Conservation (phyloP, 2,329 filamentous ascomycete genomes). For the Neofusicoccum ribis region DNA sequence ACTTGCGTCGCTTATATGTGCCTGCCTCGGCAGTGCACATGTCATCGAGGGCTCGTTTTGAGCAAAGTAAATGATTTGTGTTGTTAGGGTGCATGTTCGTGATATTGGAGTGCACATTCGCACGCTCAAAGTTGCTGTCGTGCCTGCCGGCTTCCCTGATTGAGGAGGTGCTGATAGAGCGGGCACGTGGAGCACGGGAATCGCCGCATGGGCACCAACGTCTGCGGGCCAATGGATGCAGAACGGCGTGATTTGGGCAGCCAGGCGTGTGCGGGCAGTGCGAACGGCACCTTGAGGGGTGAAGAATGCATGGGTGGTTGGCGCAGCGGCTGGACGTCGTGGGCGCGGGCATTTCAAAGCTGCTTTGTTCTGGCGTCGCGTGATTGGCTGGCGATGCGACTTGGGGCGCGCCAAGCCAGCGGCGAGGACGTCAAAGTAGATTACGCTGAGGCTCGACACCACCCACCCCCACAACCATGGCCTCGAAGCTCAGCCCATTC, state of each 20-base stretch:
- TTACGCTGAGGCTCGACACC: not conserved
- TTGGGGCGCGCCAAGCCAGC: constrained; percentile 6
- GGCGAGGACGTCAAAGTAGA: constrained; percentile 18
- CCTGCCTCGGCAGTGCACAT: constrained; percentile 1
- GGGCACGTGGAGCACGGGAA: not conserved
- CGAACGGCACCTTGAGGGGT: not conserved
- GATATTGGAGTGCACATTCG: no score
- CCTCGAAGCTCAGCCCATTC: constrained; percentile 77
- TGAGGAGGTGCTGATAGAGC: not conserved
- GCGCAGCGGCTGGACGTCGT: not conserved
- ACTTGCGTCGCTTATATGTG: not conserved
- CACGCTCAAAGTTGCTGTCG: not conserved
- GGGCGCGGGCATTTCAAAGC: constrained; percentile 12
- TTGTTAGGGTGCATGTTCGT: not conserved
- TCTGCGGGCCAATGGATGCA: not conserved
- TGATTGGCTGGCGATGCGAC: constrained; percentile 12
- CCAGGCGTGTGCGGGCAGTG: no score
- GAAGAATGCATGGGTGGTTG: not conserved
- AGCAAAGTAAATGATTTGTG: not conserved
- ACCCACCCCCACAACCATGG: constrained; percentile 56
- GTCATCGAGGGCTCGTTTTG: not conserved
- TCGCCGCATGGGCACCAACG: not conserved
- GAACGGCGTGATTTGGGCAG: not conserved
- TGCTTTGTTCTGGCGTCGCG: constrained; percentile 4
- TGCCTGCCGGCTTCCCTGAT: not conserved